These are phyloP conservation scores for Lipomyces chichibuensis DNA, from an alignment of 805 yeast genomes.

Conservation along the genomic window DNA sequence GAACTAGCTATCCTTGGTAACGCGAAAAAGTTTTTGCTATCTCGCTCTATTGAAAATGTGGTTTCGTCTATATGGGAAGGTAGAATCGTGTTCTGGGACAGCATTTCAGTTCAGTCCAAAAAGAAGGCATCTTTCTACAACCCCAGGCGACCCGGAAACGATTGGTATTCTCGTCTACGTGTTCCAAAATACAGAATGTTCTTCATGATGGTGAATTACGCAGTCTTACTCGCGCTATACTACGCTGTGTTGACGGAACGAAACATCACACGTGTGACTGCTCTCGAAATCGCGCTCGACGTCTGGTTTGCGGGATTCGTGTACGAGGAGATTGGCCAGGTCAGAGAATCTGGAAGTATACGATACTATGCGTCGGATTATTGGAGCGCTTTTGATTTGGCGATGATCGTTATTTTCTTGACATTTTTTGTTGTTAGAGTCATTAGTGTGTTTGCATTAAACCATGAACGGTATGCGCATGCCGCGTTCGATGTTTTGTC, in stretches of 20 bases:
- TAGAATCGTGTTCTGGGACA: slow-evolving; percentile 44
- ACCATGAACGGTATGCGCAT: slow-evolving; percentile 23
- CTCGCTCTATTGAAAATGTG: slow-evolving; percentile 40
- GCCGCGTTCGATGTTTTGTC: slow-evolving; percentile 42
- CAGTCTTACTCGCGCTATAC: slow-evolving; percentile 39
- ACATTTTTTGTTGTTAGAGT: slow-evolving; percentile 35
- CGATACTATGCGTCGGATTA: slow-evolving; percentile 40
- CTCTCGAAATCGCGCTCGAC: slow-evolving; percentile 54
- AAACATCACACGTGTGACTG: slow-evolving; percentile 22
- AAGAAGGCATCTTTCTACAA: slow-evolving; percentile 39
- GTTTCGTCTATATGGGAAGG: slow-evolving; percentile 43
- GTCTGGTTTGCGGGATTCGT: slow-evolving; percentile 90
- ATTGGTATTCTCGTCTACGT: slow-evolving; percentile 41
- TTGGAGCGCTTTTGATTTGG: slow-evolving; percentile 42
- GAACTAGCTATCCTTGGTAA: slow-evolving; percentile 40
- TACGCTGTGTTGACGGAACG: slow-evolving; percentile 38
- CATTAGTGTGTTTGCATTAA: slow-evolving; percentile 18
- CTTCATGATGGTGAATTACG: slow-evolving; percentile 41
- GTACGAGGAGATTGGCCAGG: slow-evolving; percentile 78
- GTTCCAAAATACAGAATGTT: slow-evolving; percentile 43
- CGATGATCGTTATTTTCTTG: slow-evolving; percentile 38
- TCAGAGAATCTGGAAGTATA: slow-evolving; percentile 41
- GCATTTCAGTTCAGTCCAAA: slow-evolving; percentile 37
- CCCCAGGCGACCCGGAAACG: slow-evolving; percentile 29
- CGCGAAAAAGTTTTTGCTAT: slow-evolving; percentile 41